Evolutionary conservation across 1,284 basidiomycete genomes (phyloP).

Genomic region (Cerioporus squamosus): DNA sequence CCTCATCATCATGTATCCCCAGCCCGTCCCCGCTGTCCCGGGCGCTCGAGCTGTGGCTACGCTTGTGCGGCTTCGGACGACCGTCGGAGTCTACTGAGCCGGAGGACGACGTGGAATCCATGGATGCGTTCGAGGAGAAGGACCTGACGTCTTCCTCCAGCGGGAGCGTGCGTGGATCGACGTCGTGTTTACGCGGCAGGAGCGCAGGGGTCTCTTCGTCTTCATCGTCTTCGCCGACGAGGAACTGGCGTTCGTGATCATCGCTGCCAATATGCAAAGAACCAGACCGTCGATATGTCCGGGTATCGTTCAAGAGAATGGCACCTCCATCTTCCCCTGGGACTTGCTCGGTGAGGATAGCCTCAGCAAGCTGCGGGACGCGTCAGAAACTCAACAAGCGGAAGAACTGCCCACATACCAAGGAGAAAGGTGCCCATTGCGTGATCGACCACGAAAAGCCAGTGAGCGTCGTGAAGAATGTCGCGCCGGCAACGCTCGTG

Average conservation of each 20-base stretch:
- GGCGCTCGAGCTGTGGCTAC: constrained; percentile 23
- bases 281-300: constrained; percentile 29
- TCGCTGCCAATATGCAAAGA: constrained; percentile 23
- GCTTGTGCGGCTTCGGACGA: constrained; percentile 30
- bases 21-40: neutral
- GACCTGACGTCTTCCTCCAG: constrained; percentile 40
- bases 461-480: constrained; percentile 64
- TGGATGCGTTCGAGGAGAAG: constrained; percentile 34
- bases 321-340: constrained; percentile 45
- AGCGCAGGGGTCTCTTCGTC: constrained; percentile 35
- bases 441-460: constrained; percentile 83
- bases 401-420: constrained; percentile 49
- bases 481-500: constrained; percentile 64
- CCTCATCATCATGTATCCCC: neutral
- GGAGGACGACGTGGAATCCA: constrained; percentile 19
- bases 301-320: constrained; percentile 53
- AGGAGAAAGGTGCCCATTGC: constrained; percentile 80
- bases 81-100: constrained; percentile 27
- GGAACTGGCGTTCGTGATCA: constrained; percentile 35
- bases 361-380: constrained; percentile 65
- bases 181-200: constrained; percentile 5
- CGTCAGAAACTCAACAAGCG: neutral
- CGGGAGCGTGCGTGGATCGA: neutral
- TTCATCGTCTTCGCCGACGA: constrained; percentile 40
- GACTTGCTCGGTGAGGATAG: constrained; percentile 61